These are phyloP conservation scores for Verticillium isaacii DNA, from an alignment of 2,329 filamentous ascomycete species.

Conservation along the genomic window DNA sequence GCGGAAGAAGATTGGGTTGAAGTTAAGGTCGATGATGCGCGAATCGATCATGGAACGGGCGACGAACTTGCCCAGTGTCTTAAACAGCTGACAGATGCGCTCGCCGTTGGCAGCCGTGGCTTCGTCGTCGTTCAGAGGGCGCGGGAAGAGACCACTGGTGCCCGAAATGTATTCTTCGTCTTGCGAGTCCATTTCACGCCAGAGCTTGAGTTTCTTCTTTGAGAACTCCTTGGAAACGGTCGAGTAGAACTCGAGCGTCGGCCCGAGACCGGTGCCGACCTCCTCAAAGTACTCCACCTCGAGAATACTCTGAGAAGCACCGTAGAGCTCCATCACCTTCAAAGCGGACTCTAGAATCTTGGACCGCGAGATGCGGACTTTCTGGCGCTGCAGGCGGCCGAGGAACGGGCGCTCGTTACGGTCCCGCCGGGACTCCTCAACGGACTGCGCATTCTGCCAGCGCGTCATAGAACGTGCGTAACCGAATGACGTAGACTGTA, in stretches of 20 bases:
- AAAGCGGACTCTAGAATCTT: conserved; percentile 94
- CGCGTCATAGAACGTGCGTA: conserved; percentile 96
- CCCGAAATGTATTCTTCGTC: conserved; percentile 83
- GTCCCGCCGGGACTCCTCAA: conserved; percentile 76
- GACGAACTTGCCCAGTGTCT: conserved; percentile 92
- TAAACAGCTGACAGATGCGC: conserved; percentile 83
- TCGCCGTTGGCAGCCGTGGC: conserved; percentile 72
- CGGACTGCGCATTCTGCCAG: conserved; percentile 88
- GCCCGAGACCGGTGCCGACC: conserved; percentile 91
- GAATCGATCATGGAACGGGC: conserved; percentile 98
- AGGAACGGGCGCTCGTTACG: conserved; percentile 89
- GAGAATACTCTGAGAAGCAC: conserved; percentile 89
- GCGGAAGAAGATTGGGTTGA: conserved; percentile 97
- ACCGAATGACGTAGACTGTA: conserved; percentile 96
- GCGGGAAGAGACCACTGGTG: conserved; percentile 81
- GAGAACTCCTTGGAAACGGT: conserved; percentile 96
- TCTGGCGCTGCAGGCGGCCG: conserved; percentile 87
- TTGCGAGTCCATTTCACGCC: conserved; percentile 82
- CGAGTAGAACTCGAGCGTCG: conserved; percentile 96
- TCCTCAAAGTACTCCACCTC: conserved; percentile 99
- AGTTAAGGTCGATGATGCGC: conserved; percentile 93
- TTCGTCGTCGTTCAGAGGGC: conserved; percentile 80
- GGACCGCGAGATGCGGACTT: conserved; percentile 93
- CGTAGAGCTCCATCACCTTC: conserved; percentile 98
- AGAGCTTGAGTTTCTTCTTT: conserved; percentile 94